Conservation (phyloP, 2,329 filamentous ascomycete genomes). For the Colletotrichum sp. region DNA sequence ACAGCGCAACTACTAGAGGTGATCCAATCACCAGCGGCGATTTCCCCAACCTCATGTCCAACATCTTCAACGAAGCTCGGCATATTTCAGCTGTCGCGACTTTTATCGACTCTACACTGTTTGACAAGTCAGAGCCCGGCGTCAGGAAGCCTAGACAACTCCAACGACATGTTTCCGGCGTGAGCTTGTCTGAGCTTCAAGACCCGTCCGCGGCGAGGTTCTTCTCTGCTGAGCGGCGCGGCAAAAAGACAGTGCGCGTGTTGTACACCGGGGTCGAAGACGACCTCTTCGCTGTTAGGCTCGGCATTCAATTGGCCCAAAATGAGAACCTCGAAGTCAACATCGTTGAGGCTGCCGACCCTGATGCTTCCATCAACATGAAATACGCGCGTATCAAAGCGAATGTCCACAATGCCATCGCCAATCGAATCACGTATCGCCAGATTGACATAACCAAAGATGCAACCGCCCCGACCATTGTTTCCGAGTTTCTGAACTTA, state of each 20-base stretch:
- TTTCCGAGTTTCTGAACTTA: not conserved
- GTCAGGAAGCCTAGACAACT: not conserved
- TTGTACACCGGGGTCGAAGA: not conserved
- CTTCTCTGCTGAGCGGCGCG: not conserved
- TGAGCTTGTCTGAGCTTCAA: not conserved
- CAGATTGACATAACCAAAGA: not conserved
- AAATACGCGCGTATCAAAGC: not conserved
- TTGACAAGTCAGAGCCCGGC: not conserved
- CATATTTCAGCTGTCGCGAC: not conserved
- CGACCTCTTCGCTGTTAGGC: not conserved
- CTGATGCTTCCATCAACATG: not conserved
- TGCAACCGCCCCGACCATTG: not conserved
- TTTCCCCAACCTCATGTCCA: not conserved
- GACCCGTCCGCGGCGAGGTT: not conserved
- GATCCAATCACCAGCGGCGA: not conserved
- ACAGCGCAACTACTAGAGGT: not conserved
- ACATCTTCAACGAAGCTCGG: not conserved
- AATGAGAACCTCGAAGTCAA: not conserved
- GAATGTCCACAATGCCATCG: not conserved
- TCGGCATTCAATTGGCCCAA: not conserved
- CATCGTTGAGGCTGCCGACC: not conserved
- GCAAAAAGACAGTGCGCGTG: not conserved
- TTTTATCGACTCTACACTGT: not conserved
- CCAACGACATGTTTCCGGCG: not conserved
- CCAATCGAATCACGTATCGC: not conserved